phyloP scores from a whole-genome alignment of 2,329 filamentous ascomycete genomes.

The Colletotrichum sp. region DNA sequence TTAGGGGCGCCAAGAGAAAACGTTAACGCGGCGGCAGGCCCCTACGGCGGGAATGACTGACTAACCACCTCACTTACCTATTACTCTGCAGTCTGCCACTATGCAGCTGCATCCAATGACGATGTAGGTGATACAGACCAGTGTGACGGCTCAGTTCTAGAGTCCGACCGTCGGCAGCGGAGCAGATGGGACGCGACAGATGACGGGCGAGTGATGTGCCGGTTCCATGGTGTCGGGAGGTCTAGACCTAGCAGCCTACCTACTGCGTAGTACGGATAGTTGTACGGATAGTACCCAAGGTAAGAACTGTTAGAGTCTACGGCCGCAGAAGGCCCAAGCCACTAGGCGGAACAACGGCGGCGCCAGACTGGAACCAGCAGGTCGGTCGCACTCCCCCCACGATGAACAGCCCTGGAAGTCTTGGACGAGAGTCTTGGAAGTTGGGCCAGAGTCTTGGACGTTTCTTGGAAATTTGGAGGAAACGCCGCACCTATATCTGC shows the following conservation, averaged over 20 bases:
- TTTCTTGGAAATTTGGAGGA: not conserved
- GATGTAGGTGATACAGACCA: not conserved
- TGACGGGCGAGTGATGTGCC: not conserved
- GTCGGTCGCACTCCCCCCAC: not conserved
- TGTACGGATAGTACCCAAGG: no score
- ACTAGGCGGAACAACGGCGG: not conserved
- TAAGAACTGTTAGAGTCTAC: not conserved
- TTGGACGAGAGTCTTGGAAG: not conserved
- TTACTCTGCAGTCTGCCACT: not conserved
- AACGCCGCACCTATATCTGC: not conserved
- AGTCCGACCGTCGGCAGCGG: not conserved
- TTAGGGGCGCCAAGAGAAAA: not conserved
- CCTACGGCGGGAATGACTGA: not conserved
- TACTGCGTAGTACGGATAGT: no score
- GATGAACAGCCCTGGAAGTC: not conserved
- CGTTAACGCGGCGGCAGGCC: not conserved
- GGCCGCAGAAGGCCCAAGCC: not conserved
- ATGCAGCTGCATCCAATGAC: not conserved
- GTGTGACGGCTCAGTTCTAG: not conserved
- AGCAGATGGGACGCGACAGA: not conserved
- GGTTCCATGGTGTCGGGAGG: constrained; percentile 3
- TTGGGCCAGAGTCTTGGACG: not conserved
- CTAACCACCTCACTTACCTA: not conserved
- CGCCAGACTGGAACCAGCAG: not conserved
- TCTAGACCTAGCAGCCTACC: not conserved